Base-by-base conservation (phyloP, 768 basidiomycete species). In the Russula olivacea region DNA sequence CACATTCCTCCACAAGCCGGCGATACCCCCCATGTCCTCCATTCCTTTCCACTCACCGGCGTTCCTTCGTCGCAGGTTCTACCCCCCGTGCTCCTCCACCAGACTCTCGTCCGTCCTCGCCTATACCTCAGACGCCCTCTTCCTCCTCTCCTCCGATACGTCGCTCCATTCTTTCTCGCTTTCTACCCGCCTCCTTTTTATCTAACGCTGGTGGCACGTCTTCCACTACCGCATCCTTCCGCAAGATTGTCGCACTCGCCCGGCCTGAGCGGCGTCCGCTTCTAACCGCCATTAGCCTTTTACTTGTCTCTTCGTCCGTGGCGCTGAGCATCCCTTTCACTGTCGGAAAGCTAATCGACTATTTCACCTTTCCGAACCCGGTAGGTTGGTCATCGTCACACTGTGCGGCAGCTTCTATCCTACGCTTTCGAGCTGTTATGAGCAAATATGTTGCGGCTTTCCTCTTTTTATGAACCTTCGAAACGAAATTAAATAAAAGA, bases 251-350 rank as follows among this genome's bases (percentile, higher is more conserved):
- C 12, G 76, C 85, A 0, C 83, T 98, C 45, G 93, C 93, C 0
- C 85, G 77, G 69, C 89, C 93, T 1, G 96, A 98, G 75, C 80
- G 78, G 69, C 90, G 85, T 66, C 86, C 90, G 2, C 78, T 97
- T 10, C 71, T 82, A 0, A 79, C 86, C 48, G 94, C 94, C 8
- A 78, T 94, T 51, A 89, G 88, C 0, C 75, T 96, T 66, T 79
- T 98, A 9, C 73, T 95, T 17, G 80, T 93, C n/a, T 96, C 94
- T 0, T 92, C 93, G 10, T 78, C 88, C 3, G 91, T 99, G 23
- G 90, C 92, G 4, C 89, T 98, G 86, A 89, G 88, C 66, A 82
- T 98, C 14, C 96, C 96, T 0, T 84, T 97, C 68, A 93, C 93
- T 1, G 87, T 98, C 69, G 96, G 96, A 11, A 91, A 86, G 72